Conservation (phyloP, 345 rosid species). For the Dimocarpus longan region DNA sequence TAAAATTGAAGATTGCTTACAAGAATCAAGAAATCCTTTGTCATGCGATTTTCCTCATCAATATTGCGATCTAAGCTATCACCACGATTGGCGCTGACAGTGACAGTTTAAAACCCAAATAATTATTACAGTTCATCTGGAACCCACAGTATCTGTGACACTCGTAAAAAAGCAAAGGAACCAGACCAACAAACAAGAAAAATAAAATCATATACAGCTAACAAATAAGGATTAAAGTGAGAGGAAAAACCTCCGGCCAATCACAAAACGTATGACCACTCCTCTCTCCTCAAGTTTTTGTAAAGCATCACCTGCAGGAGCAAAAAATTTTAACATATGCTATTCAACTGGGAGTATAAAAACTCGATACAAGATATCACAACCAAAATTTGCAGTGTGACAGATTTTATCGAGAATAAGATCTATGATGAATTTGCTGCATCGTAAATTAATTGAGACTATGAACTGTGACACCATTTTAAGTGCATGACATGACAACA, state of each 20-base stretch:
- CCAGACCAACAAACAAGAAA: conserved; percentile 8
- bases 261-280: conserved; percentile 80
- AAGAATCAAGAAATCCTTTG: conserved; percentile 84
- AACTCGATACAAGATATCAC: background rate
- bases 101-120: conserved; percentile 42
- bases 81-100: conserved; percentile 87
- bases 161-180: conserved; percentile 6
- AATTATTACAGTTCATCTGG: background rate
- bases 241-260: conserved; percentile 84
- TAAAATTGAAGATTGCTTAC: conserved; percentile 49
- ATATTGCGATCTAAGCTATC: conserved; percentile 93
- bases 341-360: background rate
- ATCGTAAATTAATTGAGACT: background rate
- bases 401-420: conserved; percentile 5
- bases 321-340: background rate
- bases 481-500: background rate
- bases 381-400: background rate
- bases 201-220: conserved; percentile 1
- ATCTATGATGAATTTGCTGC: background rate
- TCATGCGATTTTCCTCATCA: conserved; percentile 64
- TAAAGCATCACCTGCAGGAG: conserved; percentile 67
- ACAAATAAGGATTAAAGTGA: conserved; percentile 22
- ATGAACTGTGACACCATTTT: background rate
- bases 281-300: conserved; percentile 92
- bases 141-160: conserved; percentile 12